Percentiles rank a stretch among this genome's conserved stretches.
Conservation (phyloP, 2,329 filamentous ascomycete species). For the Whalleya microplaca region DNA sequence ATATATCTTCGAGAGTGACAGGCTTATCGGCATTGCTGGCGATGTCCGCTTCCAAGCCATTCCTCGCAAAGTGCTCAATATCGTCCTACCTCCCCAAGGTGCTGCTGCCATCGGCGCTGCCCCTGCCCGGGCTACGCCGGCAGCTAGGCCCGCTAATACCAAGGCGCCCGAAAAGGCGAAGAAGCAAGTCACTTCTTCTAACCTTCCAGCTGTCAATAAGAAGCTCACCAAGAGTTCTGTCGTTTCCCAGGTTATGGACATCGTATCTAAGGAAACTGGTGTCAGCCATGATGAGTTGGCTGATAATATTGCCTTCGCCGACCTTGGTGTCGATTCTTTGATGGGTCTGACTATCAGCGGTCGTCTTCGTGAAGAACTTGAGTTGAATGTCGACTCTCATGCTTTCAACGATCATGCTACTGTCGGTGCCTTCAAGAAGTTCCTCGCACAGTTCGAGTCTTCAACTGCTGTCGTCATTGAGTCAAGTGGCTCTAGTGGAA, state of each 20-base stretch:
- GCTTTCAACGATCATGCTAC: slow-evolving; percentile 59
- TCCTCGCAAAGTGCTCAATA: slow-evolving; percentile 67
- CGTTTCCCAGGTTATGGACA: slow-evolving; percentile 51
- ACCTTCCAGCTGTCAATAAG: slow-evolving; percentile 53
- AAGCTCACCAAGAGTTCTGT: slow-evolving; percentile 52
- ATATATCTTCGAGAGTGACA: slow-evolving; percentile 57
- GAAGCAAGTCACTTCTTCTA: slow-evolving; percentile 50
- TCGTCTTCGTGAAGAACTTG: slow-evolving; percentile 60
- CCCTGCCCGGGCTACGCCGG: slow-evolving; percentile 38
- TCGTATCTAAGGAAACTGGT: slow-evolving; percentile 61
- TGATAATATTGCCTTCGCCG: slow-evolving; percentile 59
- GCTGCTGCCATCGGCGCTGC: slow-evolving; percentile 45
- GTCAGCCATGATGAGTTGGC: slow-evolving; percentile 57
- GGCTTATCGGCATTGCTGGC: slow-evolving; percentile 50
- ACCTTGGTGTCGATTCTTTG: slow-evolving; percentile 65
- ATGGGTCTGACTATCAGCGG: slow-evolving; percentile 62
- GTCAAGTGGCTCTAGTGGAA: slow-evolving; percentile 39
- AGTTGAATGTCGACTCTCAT: slow-evolving; percentile 56
- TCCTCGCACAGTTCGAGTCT: slow-evolving; percentile 43
- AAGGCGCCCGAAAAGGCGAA: slow-evolving; percentile 45
- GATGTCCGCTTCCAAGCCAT: slow-evolving; percentile 71
- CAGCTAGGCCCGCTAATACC: slow-evolving; percentile 41
- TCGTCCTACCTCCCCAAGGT: slow-evolving; percentile 66
- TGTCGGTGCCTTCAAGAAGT: slow-evolving; percentile 56
- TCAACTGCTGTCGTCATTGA: slow-evolving; percentile 37